phyloP scores from a whole-genome alignment of 2,329 filamentous ascomycete genomes.

The Pseudogymnoascus sp. region DNA sequence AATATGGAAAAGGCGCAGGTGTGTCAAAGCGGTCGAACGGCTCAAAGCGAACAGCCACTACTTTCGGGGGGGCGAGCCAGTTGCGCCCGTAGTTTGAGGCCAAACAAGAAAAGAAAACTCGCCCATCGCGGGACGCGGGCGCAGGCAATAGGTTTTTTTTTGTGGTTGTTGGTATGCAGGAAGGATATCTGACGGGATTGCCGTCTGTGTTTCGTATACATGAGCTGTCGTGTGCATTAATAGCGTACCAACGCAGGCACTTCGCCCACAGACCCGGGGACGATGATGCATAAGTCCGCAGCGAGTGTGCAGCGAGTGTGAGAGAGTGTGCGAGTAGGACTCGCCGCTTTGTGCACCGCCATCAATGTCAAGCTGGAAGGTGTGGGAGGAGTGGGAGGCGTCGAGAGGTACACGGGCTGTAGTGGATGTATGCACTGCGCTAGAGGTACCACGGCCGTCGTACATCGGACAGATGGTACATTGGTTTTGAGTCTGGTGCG shows the following conservation, averaged over 20 bases:
- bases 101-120: neutral
- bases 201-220: slow-evolving; percentile 5
- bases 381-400: neutral
- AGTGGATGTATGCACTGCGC: slow-evolving; percentile 1
- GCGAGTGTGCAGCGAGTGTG: neutral
- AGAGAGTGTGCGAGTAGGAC: slow-evolving; percentile 1
- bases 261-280: slow-evolving; percentile 3
- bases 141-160: neutral
- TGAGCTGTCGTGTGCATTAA: slow-evolving; percentile 6
- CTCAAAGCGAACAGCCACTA: slow-evolving; percentile 1
- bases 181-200: neutral
- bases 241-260: neutral
- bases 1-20: neutral
- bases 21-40: neutral
- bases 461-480: neutral
- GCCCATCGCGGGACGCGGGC: neutral
- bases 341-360: neutral
- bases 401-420: slow-evolving; percentile 1
- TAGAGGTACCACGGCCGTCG: neutral
- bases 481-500: neutral
- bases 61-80: neutral
- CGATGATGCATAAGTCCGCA: slow-evolving; percentile 1
- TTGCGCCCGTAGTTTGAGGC: neutral
- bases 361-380: neutral
- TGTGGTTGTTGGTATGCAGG: neutral